Evolutionary conservation across 495 filamentous ascomycete species (phyloP), one percentile per base, ranked within the genome.

Genomic region (Daldinia concentrica): DNA sequence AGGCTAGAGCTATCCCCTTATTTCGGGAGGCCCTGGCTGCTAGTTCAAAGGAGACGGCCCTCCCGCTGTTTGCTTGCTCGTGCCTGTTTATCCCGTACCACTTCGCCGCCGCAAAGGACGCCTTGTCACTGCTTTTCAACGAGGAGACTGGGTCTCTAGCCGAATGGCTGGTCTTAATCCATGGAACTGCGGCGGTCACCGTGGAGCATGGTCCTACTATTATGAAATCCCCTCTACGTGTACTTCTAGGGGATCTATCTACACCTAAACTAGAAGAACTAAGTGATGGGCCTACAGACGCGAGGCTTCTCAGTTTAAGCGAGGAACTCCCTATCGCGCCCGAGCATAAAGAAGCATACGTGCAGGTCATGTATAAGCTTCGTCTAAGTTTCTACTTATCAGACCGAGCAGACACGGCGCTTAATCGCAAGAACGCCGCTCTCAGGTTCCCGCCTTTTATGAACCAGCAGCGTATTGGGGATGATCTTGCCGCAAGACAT

Each of bases 51-150:
- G 64, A 60, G 36, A 65, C 68, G 39, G 71, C 68, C 1, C 52
- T 62, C 0, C 51, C 74, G 29, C 58, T 76, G 12, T 76, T 76
- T 27, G 74, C 64, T 6, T 76, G 74, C 59, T 74, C 74, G 8
- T 73, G 71, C 17, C 37, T 74, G 4, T 66, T 76, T 32, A 43
- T 76, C 6, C 72, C 67, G 43, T 76, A 74, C 9, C 66, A 74
- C 37, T 74, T 76, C 29, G 68, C 71, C 3, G 64, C 65, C 0
- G 67, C 71, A 19, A 62, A 51, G 36, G 62, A 74, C 12, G 67
- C 74, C 8, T 59, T 30, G 12, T 74, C 72, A 27, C 59, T 74
- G 0, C 74, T 76, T 19, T 74, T 76, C 58, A 72, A 65, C 48
- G 54, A 66, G 24, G 71, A 72, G 11, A 50, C 74, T 1, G 66